Percentiles rank a stretch among this genome's conserved stretches.
These are phyloP conservation scores for Leccinum cinnamomeum DNA, from an alignment of 1,284 basidiomycete genomes.

Conservation along the genomic window DNA sequence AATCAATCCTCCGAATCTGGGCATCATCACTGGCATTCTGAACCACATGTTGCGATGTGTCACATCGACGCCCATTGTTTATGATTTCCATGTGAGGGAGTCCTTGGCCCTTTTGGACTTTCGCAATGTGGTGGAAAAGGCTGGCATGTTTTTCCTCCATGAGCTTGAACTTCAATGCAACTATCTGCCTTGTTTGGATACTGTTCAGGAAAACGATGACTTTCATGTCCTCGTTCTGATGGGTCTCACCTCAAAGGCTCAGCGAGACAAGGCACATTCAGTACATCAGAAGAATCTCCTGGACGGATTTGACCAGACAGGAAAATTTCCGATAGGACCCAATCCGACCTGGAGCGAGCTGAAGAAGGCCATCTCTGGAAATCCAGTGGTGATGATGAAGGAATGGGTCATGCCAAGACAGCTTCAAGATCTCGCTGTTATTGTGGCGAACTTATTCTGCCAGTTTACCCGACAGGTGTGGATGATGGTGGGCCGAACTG, in stretches of 20 bases:
- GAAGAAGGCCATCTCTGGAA: not conserved
- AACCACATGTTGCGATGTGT: conserved; percentile 13
- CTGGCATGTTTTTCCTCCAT: conserved; percentile 13
- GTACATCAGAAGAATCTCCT: rapidly evolving
- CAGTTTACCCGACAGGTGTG: conserved; percentile 12
- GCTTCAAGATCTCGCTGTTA: not conserved
- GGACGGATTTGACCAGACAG: not conserved
- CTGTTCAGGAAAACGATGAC: not conserved
- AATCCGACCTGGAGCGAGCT: conserved; percentile 8
- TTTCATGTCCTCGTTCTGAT: conserved; percentile 6
- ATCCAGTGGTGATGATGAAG: conserved; percentile 4
- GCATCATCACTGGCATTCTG: conserved; percentile 10
- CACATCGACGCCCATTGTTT: not conserved
- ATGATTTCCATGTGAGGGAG: conserved; percentile 13
- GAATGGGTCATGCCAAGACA: conserved; percentile 2
- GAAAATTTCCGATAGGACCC: conserved; percentile 6
- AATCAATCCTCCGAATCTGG: conserved; percentile 9
- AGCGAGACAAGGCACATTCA: not conserved
- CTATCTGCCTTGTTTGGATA: not conserved
- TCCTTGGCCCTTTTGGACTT: conserved; percentile 11
- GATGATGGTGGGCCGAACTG: conserved; percentile 3
- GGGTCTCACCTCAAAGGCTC: conserved; percentile 5
- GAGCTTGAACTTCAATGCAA: too few relatives aligned
- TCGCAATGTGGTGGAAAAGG: not conserved
- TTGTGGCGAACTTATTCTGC: conserved; percentile 1